Evolutionary conservation across 352 stramenopile species (phyloP), one percentile per base, ranked within the genome.

Genomic region (Globisporangium cylindrosporum): DNA sequence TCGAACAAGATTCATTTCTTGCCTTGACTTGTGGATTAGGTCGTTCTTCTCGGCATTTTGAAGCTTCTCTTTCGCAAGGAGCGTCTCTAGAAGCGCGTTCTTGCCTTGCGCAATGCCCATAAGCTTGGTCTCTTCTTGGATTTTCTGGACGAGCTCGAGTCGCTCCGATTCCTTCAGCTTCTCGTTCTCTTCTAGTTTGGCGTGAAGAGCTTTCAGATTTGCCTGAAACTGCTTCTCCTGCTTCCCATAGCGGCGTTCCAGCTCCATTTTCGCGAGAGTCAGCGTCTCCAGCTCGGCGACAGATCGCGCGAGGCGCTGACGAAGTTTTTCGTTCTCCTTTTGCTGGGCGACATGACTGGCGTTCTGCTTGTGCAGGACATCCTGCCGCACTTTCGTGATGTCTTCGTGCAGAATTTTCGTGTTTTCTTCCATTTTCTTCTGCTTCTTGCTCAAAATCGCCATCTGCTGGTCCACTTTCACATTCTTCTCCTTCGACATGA

Each of bases 71-170:
- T 78, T 77, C 0, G 78, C 71, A 3, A 93, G 73, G n/a, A 91
- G 63, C n/a, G 75, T 74, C 62, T 91, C 81, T 25, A 93, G 60
- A 32, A 91, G 20, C 7, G 75, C 59, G 41, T 82, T 88, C 64
- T 89, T 82, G 29, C 85, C 85, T 59, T 91, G 80, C 5, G 79
- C 80, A 25, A 86, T 56, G 29, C 85, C 85, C 72, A 91, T 80
- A n/a, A 84, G 72, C 62, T 85, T 84, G 41, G 80, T 77, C 53
- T 91, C 83, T 34, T 86, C 70, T 54, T 91, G 83, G 9, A 91
- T 70, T 12, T 73, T 77, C 48, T 86, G 75, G 25, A 89, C 60
- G 8, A 93, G 71, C 43, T 90, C 83, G 15, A 78, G 61, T 1
- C 82, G 80, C 56, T 91, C 71, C 0, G 69, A 34, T 36, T 91